phyloP scores from a whole-genome alignment of 306 rosid species.

The Prunus salicina region DNA sequence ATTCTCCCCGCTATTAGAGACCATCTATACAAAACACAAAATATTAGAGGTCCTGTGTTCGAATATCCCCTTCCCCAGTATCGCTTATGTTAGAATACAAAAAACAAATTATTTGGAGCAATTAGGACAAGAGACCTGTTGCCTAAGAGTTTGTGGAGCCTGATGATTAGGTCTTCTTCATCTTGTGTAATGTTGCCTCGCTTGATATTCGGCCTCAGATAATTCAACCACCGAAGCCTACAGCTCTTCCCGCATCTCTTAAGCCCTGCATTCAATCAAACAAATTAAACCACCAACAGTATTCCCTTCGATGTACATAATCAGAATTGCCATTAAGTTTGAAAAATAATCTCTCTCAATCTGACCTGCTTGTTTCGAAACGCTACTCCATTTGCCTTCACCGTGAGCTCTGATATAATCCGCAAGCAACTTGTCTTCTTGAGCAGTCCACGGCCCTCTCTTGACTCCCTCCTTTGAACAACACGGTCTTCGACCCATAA shows the following conservation, averaged over 20 bases:
- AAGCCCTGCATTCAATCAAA: conserved; percentile 26
- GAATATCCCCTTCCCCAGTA: no score
- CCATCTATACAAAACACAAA: conserved; percentile 22
- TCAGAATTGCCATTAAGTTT: no score
- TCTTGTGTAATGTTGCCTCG: conserved; percentile 38
- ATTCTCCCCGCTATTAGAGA: conserved; percentile 44
- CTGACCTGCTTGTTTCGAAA: conserved; percentile 28
- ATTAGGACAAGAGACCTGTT: conserved; percentile 19
- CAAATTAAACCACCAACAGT: background rate
- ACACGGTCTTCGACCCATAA: conserved; percentile 36
- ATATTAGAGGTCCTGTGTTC: no score
- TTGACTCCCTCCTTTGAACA: conserved; percentile 37
- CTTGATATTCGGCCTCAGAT: conserved; percentile 37
- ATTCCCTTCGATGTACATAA: no score
- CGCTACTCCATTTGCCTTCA: conserved; percentile 34
- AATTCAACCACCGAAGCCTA: conserved; percentile 40
- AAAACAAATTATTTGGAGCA: background rate
- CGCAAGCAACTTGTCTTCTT: conserved; percentile 31
- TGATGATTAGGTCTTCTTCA: conserved; percentile 40
- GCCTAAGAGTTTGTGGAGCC: conserved; percentile 41
- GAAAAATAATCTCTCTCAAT: no score
- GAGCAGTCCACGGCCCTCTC: conserved; percentile 38
- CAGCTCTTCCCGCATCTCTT: conserved; percentile 47
- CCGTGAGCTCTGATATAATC: conserved; percentile 28
- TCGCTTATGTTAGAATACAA: no score